Base-by-base conservation (phyloP, 805 yeast genomes). In the Metschnikowia lochheadii region DNA sequence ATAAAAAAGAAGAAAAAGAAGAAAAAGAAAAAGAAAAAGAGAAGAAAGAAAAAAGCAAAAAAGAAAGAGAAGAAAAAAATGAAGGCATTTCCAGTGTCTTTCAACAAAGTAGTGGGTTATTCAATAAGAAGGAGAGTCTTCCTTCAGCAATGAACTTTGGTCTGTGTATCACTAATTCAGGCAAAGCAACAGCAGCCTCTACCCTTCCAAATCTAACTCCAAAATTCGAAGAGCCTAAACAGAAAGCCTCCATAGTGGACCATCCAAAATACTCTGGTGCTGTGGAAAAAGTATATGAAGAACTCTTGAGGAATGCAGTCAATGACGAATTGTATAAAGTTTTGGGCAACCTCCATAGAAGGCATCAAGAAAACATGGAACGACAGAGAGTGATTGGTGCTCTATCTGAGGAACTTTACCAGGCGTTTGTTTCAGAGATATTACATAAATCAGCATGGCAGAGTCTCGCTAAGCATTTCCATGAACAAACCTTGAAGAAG, bases 381-480 rank as follows among this genome's bases (percentile, higher is more conserved):
- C 53, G 64, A 21, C 49, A 34, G 15, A 31, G 51, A 7, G 47
- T 73, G 1, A 62, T 82, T 2, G 62, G 72, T 0, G 51, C 65
- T 0, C 65, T 84, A n/a, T 61, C 83, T 1, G 58, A 64, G 1
- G 87, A 82, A 38, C 62, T 87, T 1, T 85, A 70, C 54, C 60
- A 64, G 15, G 87, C 91, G 0, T 84, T 87, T 57, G 59, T 87
- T 39, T 74, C 78, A 40, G 91, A 86, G 55, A 70, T 78, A 36
- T 61, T 80, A 0, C 81, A 74, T 57, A 63, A 77, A 36, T 63
- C 68, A 3, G 64, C 71, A 0, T 58, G 77, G 39, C 77, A 77
- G 29, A 61, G 70, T 2, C 64, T 67, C 41, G 86, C 94, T 0
- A 76, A 70, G n/a, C 32, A 53, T 1, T 62, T 72, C 40, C 62